Evolutionary conservation across 2,329 filamentous ascomycete genomes (phyloP).

Genomic region (Scolecobasidium constrictum): DNA sequence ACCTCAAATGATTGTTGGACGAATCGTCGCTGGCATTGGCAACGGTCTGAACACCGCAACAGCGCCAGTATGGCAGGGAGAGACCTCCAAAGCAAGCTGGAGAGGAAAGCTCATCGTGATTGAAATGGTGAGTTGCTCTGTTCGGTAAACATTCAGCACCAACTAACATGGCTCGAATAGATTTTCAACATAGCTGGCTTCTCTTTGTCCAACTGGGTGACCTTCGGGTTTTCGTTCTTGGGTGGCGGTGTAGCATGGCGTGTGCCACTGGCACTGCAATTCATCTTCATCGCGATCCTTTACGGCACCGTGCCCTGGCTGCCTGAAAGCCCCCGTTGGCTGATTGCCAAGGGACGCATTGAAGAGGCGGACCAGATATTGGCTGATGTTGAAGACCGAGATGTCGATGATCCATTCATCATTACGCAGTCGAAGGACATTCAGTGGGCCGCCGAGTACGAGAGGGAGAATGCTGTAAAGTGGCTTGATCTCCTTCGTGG

Average conservation of each 20-base stretch:
- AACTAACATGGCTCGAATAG: too few relatives aligned
- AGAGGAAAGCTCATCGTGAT: constrained; percentile 36
- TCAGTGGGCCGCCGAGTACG: constrained; percentile 32
- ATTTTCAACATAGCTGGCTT: constrained; percentile 42
- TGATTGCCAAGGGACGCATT: constrained; percentile 31
- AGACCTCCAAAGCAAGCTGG: constrained; percentile 32
- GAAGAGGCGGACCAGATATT: constrained; percentile 39
- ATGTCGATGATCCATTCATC: constrained; percentile 34
- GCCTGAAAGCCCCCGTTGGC: constrained; percentile 37
- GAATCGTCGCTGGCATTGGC: constrained; percentile 35
- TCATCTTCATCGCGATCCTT: constrained; percentile 38
- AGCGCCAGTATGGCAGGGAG: constrained; percentile 40
- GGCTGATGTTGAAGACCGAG: constrained; percentile 35
- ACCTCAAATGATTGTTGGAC: constrained; percentile 39
- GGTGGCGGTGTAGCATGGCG: constrained; percentile 32
- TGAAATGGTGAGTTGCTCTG: constrained; percentile 26
- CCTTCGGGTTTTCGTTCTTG: constrained; percentile 38
- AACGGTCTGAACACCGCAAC: constrained; percentile 42
- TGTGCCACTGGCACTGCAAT: constrained; percentile 37
- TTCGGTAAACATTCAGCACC: background rate
- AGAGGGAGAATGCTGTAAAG: constrained; percentile 37
- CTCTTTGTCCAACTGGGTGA: constrained; percentile 41
- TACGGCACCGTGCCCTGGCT: constrained; percentile 36
- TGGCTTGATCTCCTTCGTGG: constrained; percentile 41
- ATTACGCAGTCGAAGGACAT: constrained; percentile 33